A percentile compares a stretch with the other conserved stretches of the same genome.
Evolutionary conservation across 495 filamentous ascomycete species (phyloP).

Genomic region (Barbatosphaeria neglecta): DNA sequence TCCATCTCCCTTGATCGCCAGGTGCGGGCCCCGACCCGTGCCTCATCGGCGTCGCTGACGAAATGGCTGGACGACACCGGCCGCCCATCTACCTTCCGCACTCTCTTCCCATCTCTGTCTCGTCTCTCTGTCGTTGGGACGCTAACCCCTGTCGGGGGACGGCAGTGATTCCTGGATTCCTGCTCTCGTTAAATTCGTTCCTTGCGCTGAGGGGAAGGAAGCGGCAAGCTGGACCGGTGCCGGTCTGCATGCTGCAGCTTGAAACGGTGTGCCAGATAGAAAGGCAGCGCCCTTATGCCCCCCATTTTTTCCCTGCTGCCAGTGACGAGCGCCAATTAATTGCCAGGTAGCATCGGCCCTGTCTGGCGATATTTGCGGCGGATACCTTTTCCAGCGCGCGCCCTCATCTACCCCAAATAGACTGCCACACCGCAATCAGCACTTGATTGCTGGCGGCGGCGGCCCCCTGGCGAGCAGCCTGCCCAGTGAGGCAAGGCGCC

Average conservation of each 20-base stretch:
- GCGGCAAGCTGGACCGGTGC: background rate
- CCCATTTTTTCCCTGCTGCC: background rate
- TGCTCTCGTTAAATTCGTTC: background rate
- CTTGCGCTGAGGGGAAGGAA: background rate
- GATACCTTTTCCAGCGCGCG: background rate
- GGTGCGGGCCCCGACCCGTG: background rate
- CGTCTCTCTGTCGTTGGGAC: background rate
- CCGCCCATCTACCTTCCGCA: too few species aligned
- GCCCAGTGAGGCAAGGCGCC: background rate
- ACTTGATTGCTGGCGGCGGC: background rate
- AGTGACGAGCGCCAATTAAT: slow-evolving; percentile 4
- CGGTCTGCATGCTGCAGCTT: background rate
- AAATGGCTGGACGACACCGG: background rate
- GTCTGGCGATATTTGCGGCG: background rate
- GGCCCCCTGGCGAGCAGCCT: background rate
- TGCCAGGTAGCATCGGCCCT: slow-evolving; percentile 10
- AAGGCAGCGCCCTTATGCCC: background rate
- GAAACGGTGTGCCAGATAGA: background rate
- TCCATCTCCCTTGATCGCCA: background rate
- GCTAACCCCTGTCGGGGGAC: background rate
- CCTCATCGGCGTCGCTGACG: background rate
- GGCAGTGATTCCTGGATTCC: background rate
- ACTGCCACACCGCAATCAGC: background rate
- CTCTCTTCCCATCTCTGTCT: too few species aligned
- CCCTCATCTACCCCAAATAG: slow-evolving; percentile 3